Evolutionary conservation across 176 grass and related monocot species (phyloP).

Genomic region (Ensete glaucum): DNA sequence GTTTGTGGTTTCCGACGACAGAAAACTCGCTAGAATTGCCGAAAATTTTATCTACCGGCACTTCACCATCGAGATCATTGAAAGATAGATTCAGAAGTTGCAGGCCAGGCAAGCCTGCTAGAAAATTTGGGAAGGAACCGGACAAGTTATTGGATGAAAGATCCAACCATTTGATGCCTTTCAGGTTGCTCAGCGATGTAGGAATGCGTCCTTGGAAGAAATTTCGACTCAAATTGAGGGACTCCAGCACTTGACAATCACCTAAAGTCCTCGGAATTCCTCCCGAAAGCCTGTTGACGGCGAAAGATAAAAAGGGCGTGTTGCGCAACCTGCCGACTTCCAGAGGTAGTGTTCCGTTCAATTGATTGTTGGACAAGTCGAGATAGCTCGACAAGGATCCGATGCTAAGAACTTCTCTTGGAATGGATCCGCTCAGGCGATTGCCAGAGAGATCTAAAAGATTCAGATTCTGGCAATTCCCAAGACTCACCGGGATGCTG

Average conservation of each 20-base stretch:
- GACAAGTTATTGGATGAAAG: conserved; percentile 41
- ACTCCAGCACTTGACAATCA: conserved; percentile 27
- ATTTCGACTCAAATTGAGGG: conserved; percentile 46
- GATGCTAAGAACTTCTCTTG: conserved; percentile 24
- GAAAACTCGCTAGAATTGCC: conserved; percentile 21
- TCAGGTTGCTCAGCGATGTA: conserved; percentile 17
- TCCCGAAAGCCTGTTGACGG: conserved; percentile 33
- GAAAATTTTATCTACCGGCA: conserved; percentile 28
- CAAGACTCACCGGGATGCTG: conserved; percentile 29
- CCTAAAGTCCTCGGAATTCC: conserved; percentile 32
- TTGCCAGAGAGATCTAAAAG: conserved; percentile 42
- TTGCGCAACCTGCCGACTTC: conserved; percentile 38
- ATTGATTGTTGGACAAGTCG: conserved; percentile 46
- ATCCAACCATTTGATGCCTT: conserved; percentile 30
- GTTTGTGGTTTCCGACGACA: conserved; percentile 30
- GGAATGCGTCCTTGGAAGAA: conserved; percentile 43
- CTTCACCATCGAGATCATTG: conserved; percentile 33
- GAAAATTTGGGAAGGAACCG: conserved; percentile 26
- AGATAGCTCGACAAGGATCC: conserved; percentile 17
- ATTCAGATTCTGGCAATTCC: conserved; percentile 21
- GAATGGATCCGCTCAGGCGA: conserved; percentile 32
- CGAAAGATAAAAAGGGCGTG: conserved; percentile 15
- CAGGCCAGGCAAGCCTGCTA: conserved; percentile 19
- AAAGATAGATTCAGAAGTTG: conserved; percentile 44
- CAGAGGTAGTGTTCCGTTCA: conserved; percentile 25